A percentile compares a stretch with the other conserved stretches of the same genome.
These are phyloP conservation scores for Coniochaeta sp. DNA, from an alignment of 2,329 filamentous ascomycete species.

Conservation along the genomic window DNA sequence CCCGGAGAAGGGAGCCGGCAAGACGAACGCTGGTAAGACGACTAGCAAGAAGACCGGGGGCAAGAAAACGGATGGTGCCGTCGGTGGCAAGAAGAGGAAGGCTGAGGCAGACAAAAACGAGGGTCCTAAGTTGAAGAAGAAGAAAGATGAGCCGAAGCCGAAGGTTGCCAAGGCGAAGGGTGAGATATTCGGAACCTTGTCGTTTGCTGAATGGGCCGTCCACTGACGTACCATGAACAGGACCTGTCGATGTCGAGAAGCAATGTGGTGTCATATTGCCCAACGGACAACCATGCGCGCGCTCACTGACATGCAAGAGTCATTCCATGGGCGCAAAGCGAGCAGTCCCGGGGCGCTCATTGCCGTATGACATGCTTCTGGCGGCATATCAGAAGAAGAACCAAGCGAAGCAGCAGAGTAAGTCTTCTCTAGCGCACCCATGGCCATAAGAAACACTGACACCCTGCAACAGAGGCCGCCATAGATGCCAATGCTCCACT, in stretches of 20 bases:
- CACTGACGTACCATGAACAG: slow-evolving; percentile 23
- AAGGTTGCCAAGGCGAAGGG: slow-evolving; percentile 81
- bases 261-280: slow-evolving; percentile 85
- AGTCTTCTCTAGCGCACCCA: slow-evolving; percentile 26
- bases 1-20: slow-evolving; percentile 33
- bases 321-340: slow-evolving; percentile 94
- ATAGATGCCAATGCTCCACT: slow-evolving; percentile 90
- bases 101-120: slow-evolving; percentile 72
- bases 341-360: slow-evolving; percentile 74
- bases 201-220: slow-evolving; percentile 6
- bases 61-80: slow-evolving; percentile 50
- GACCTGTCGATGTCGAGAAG: slow-evolving; percentile 87
- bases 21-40: slow-evolving; percentile 32
- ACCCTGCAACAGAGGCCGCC: slow-evolving; percentile 62
- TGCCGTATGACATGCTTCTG: slow-evolving; percentile 89
- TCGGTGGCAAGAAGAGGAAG: slow-evolving; percentile 68
- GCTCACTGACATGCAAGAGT: slow-evolving; percentile 87
- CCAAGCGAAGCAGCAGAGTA: slow-evolving; percentile 94
- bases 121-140: slow-evolving; percentile 83
- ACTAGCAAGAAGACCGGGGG: slow-evolving; percentile 55
- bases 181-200: slow-evolving; percentile 21
- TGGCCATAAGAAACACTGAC: slow-evolving; percentile 7
- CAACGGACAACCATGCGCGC: slow-evolving; percentile 80
- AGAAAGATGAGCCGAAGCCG: slow-evolving; percentile 84
- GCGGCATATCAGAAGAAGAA: slow-evolving; percentile 95